phyloP scores from a whole-genome alignment of 345 rosid genomes.

The Stellera chamaejasme region DNA sequence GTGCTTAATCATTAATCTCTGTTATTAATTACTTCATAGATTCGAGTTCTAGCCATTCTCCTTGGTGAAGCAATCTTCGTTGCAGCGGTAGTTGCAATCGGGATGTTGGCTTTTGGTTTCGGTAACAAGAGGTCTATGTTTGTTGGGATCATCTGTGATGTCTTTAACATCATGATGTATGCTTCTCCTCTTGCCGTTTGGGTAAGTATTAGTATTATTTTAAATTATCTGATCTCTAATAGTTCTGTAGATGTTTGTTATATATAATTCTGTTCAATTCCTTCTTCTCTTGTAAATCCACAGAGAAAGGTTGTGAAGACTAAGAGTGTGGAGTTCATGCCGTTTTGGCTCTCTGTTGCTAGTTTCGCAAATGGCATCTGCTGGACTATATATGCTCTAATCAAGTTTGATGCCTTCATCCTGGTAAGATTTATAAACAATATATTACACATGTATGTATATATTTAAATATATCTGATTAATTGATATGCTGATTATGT shows the following conservation, averaged over 20 bases:
- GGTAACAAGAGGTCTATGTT: slow-evolving; percentile 11
- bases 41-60: neutral
- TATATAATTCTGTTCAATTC: too few relatives aligned
- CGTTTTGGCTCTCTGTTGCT: slow-evolving; percentile 37
- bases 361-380: slow-evolving; percentile 22
- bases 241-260: too few relatives aligned
- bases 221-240: too few relatives aligned
- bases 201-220: slow-evolving; percentile 16
- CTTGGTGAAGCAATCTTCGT: neutral
- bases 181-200: slow-evolving; percentile 35
- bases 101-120: neutral
- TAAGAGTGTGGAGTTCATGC: slow-evolving; percentile 52
- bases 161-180: slow-evolving; percentile 48
- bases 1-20: neutral
- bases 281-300: neutral
- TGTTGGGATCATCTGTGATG: slow-evolving; percentile 42
- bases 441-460: too few relatives aligned
- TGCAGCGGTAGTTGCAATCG: neutral
- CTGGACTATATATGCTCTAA: slow-evolving; percentile 33
- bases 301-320: slow-evolving; percentile 32
- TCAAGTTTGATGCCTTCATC: slow-evolving; percentile 30
- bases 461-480: too few relatives aligned
- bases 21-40: neutral
- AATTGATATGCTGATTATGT: too few relatives aligned
- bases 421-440: slow-evolving; percentile 19